Evolutionary conservation across 139 green algal genomes (phyloP).

Genomic region (Closterium sp.): DNA sequence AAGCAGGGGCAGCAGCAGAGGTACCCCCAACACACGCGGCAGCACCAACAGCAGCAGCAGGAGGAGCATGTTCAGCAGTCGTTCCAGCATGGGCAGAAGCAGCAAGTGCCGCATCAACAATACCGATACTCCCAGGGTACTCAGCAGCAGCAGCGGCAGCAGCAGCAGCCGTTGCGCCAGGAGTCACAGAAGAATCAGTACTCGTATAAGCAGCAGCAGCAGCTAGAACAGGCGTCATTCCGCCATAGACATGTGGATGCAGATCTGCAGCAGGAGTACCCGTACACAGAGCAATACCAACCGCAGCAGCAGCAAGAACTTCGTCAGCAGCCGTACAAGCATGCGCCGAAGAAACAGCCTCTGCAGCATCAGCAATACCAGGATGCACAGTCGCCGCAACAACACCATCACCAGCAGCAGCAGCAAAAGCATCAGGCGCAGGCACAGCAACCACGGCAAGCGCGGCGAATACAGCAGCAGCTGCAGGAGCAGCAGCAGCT

Average conservation of each 20-base stretch:
- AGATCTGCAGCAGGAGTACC: not conserved
- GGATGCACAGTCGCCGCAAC: not conserved
- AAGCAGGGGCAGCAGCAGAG: not conserved
- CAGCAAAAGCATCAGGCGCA: no score
- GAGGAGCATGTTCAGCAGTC: not conserved
- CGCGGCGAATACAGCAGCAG: no score
- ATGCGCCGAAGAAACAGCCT: no score
- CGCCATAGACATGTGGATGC: no score
- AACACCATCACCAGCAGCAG: not conserved
- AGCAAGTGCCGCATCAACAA: not conserved
- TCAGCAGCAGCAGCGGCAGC: not conserved
- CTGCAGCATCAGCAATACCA: not conserved
- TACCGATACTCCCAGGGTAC: not conserved
- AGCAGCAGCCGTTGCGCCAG: not conserved
- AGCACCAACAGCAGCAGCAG: not conserved
- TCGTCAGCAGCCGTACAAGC: not conserved
- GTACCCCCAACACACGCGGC: no score
- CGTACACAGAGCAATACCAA: no score
- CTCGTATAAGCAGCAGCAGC: not conserved
- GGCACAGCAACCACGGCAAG: no score
- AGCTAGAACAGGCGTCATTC: no score
- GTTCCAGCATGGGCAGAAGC: not conserved
- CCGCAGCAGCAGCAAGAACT: not conserved
- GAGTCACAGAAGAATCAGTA: not conserved
- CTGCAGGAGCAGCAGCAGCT: not conserved